Conservation (phyloP, 2,329 filamentous ascomycete genomes). For the Apiospora pterosperma region DNA sequence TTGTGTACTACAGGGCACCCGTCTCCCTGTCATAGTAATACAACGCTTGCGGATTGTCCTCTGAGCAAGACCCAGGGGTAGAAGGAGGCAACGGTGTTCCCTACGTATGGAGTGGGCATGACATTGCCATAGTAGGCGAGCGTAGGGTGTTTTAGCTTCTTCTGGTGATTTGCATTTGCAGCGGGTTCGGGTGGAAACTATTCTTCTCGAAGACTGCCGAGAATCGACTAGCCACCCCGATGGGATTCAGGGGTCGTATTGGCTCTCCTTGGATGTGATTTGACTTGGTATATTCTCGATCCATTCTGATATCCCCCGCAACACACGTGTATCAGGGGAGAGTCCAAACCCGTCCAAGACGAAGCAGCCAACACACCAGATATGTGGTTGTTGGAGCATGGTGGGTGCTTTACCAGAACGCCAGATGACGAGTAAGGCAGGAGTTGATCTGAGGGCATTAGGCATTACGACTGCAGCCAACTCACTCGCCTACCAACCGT, state of each 20-base stretch:
- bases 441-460: background rate
- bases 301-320: background rate
- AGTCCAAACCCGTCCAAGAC: background rate
- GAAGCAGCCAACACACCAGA: background rate
- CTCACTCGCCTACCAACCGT: background rate
- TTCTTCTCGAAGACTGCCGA: conserved; percentile 1
- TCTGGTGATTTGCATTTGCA: background rate
- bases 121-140: too few species aligned
- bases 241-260: background rate
- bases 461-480: background rate
- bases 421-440: background rate
- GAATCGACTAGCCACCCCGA: background rate
- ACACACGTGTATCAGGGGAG: background rate
- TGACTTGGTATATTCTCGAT: background rate
- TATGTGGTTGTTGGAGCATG: background rate
- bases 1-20: background rate
- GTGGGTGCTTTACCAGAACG: too few species aligned
- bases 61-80: background rate
- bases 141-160: background rate
- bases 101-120: too few species aligned
- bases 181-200: background rate
- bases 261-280: background rate
- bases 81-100: background rate
- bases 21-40: background rate
- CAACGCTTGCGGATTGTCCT: background rate